These are phyloP conservation scores for Sporothrix brasiliensis DNA, from an alignment of 2,329 filamentous ascomycete species.

Conservation along the genomic window DNA sequence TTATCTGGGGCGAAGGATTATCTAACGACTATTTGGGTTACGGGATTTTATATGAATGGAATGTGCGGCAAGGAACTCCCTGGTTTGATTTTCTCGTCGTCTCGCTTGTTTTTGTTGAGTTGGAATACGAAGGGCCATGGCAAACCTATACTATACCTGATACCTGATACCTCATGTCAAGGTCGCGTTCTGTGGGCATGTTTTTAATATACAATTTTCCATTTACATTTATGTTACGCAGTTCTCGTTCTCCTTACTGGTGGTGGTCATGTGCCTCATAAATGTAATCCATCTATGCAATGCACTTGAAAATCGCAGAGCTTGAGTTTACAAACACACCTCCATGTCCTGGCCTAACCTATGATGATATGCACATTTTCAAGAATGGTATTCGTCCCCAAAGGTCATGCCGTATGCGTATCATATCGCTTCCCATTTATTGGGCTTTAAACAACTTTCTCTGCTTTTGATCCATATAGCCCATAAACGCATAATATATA, in stretches of 20 bases:
- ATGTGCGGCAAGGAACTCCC: not conserved
- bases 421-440: too few species aligned
- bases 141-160: conserved; percentile 16
- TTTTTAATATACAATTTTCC: not conserved
- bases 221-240: not conserved
- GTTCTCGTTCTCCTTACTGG: not conserved
- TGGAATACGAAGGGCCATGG: conserved; percentile 10
- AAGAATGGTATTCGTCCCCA: too few species aligned
- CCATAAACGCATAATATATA: too few species aligned
- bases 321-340: too few species aligned
- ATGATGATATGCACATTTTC: too few species aligned
- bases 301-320: too few species aligned
- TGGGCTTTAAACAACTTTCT: too few species aligned
- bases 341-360: too few species aligned
- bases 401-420: too few species aligned
- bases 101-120: conserved; percentile 15
- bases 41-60: not conserved
- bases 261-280: not conserved
- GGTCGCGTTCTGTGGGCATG: conserved; percentile 17
- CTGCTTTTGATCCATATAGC: too few species aligned
- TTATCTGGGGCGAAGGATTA: not conserved
- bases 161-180: not conserved
- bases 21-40: conserved; percentile 1
- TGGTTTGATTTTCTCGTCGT: not conserved
- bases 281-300: not conserved